Percentiles rank a stretch among this genome's conserved stretches.
These are phyloP conservation scores for Calonectria hawksworthii DNA, from an alignment of 2,329 filamentous ascomycete species.

Conservation along the genomic window DNA sequence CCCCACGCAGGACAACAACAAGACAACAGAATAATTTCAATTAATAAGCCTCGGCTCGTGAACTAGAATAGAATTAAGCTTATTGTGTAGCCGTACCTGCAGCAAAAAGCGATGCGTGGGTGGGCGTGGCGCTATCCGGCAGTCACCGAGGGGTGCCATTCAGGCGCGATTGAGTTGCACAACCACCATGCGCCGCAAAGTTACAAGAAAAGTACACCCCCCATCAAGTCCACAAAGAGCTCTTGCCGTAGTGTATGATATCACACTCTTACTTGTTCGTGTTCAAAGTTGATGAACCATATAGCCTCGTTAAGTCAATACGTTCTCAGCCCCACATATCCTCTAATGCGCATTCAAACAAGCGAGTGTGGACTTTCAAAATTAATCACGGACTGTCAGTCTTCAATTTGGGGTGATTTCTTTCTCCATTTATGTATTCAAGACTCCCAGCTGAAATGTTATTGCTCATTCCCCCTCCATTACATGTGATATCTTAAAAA, in stretches of 20 bases:
- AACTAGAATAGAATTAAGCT: neutral
- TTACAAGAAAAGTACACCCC: neutral
- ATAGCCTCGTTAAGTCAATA: neutral
- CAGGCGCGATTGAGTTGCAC: neutral
- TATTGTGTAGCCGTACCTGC: neutral
- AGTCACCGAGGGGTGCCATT: neutral
- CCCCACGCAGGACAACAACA: neutral
- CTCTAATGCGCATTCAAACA: neutral
- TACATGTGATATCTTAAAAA: constrained; percentile 5
- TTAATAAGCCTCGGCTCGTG: neutral
- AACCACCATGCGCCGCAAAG: neutral
- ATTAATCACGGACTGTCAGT: neutral
- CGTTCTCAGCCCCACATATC: too few species aligned
- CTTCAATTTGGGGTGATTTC: neutral
- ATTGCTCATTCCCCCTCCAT: neutral
- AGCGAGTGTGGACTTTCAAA: neutral
- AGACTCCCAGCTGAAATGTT: neutral
- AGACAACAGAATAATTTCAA: neutral
- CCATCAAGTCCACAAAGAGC: neutral
- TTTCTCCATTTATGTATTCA: constrained; percentile 3
- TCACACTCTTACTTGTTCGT: neutral
- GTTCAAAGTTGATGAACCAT: neutral
- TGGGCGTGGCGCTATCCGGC: neutral
- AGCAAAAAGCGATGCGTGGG: neutral
- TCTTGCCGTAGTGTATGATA: neutral